These are phyloP conservation scores for Teratosphaeria destructans DNA, from an alignment of 2,329 filamentous ascomycete genomes.

Conservation along the genomic window DNA sequence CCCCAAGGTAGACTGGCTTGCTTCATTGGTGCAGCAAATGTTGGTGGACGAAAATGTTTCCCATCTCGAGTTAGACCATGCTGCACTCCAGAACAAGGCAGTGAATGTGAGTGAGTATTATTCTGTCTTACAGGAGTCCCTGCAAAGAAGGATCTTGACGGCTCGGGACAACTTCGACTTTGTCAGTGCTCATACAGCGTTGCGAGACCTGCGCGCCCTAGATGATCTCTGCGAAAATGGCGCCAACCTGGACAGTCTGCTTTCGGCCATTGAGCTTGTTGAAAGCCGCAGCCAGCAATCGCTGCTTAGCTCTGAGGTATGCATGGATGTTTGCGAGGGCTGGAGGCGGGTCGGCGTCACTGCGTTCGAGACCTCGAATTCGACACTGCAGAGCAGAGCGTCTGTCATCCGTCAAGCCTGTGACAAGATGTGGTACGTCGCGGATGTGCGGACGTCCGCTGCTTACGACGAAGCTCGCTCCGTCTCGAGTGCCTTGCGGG, in stretches of 20 bases:
- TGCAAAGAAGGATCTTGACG: neutral
- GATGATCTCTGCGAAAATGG: neutral
- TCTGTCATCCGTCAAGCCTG: slow-evolving; percentile 30
- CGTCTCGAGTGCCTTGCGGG: slow-evolving; percentile 77
- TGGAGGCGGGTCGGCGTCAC: neutral
- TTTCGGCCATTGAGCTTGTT: neutral
- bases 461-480: slow-evolving; percentile 80
- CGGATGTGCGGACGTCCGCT: slow-evolving; percentile 81
- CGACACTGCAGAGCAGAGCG: neutral
- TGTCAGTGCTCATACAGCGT: neutral
- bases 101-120: neutral
- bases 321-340: neutral
- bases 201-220: neutral
- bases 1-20: neutral
- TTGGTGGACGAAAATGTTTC: neutral
- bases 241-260: neutral
- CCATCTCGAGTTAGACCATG: neutral
- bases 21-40: neutral
- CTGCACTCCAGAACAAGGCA: neutral
- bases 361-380: neutral
- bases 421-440: slow-evolving; percentile 98
- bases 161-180: neutral
- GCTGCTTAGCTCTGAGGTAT: neutral
- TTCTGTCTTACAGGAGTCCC: neutral
- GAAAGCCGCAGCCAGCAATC: neutral